Percentiles rank a stretch among this genome's conserved stretches.
phyloP scores from a whole-genome alignment of 768 basidiomycete species.

The Rhodocollybia butyracea region DNA sequence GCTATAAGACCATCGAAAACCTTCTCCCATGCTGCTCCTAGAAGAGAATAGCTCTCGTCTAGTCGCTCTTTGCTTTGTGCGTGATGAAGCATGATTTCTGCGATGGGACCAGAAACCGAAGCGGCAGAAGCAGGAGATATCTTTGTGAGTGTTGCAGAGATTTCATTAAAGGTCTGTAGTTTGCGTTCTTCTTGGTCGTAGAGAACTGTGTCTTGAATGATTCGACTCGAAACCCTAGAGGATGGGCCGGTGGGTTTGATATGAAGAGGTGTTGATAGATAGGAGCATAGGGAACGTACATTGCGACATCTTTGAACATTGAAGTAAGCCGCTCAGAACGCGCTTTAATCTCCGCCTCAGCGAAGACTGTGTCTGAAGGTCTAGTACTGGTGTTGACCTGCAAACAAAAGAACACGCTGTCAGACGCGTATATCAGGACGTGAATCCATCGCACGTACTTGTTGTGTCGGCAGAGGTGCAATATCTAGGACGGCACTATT shows the following conservation, averaged over 20 bases:
- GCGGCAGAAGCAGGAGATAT: slow-evolving; percentile 39
- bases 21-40: slow-evolving; percentile 45
- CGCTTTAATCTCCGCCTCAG: background rate
- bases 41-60: slow-evolving; percentile 34
- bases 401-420: background rate
- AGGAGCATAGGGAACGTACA: background rate
- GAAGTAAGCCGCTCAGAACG: slow-evolving; percentile 15
- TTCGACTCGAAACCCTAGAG: slow-evolving; percentile 41
- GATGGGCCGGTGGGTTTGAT: background rate
- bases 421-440: background rate
- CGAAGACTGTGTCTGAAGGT: background rate
- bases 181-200: slow-evolving; percentile 45
- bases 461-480: no score
- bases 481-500: background rate
- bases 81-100: slow-evolving; percentile 40
- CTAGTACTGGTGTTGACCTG: background rate
- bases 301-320: slow-evolving; percentile 10
- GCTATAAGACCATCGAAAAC: slow-evolving; percentile 38
- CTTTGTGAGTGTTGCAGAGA: slow-evolving; percentile 45
- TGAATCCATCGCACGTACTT: no score
- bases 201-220: slow-evolving; percentile 38
- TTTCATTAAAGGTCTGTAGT: slow-evolving; percentile 44
- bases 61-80: slow-evolving; percentile 39
- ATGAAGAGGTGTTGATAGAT: background rate
- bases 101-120: slow-evolving; percentile 42